Percentiles rank a stretch among this genome's conserved stretches.
These are phyloP conservation scores for Eimeria acervulina DNA, from an alignment of 169 alveolate genomes.

Conservation along the genomic window DNA sequence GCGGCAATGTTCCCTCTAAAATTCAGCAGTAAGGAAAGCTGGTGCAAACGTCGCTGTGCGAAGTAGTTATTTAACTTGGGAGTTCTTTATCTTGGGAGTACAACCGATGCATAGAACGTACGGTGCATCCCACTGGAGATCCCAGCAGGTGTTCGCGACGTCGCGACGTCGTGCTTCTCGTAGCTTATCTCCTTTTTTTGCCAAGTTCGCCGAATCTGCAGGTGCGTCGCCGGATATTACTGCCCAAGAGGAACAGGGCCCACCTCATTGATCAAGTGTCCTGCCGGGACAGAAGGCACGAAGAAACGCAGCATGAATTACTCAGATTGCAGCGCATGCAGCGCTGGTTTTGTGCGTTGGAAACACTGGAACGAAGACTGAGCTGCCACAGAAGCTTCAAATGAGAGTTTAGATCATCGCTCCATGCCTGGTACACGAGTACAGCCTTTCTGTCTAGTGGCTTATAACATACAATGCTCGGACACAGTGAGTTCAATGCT, in stretches of 20 bases:
- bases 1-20: slow-evolving; percentile 23
- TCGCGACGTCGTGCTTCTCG: background rate
- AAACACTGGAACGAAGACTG: background rate
- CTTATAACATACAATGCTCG: background rate
- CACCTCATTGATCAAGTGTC: background rate
- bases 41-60: background rate
- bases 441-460: background rate
- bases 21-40: background rate
- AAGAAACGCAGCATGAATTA: background rate
- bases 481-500: background rate
- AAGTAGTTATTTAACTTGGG: background rate
- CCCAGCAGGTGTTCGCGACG: background rate
- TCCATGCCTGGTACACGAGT: background rate
- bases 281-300: slow-evolving; percentile 30
- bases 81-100: background rate
- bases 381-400: background rate
- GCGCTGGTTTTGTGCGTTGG: slow-evolving; percentile 40
- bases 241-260: slow-evolving; percentile 52
- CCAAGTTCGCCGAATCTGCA: background rate
- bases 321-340: slow-evolving; percentile 14
- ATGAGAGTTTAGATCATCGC: background rate
- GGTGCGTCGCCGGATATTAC: slow-evolving; percentile 35
- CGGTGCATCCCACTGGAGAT: background rate
- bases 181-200: background rate
- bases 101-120: background rate